These are phyloP conservation scores for Naumovozyma baii DNA, from an alignment of 805 yeast species.

Conservation along the genomic window DNA sequence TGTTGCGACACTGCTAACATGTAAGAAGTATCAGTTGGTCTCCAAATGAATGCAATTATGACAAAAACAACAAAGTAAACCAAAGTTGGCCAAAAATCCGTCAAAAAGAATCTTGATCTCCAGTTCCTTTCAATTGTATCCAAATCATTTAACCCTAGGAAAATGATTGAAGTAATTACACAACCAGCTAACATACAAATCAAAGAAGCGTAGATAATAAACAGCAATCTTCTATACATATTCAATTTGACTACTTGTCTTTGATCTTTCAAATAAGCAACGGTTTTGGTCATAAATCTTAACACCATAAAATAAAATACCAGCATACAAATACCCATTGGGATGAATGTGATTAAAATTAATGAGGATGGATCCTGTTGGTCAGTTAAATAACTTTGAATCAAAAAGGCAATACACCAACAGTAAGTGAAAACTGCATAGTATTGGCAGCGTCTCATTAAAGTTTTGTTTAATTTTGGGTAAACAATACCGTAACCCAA, in stretches of 20 bases:
- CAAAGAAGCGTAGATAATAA: conserved; percentile 64
- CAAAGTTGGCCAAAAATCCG: conserved; percentile 92
- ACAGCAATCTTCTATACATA: conserved; percentile 73
- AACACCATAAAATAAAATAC: conserved; percentile 68
- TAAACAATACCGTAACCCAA: conserved; percentile 92
- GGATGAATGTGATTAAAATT: conserved; percentile 54
- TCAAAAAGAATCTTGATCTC: conserved; percentile 80
- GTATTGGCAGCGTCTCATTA: conserved; percentile 62
- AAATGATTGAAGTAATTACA: conserved; percentile 56
- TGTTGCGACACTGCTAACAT: conserved; percentile 92
- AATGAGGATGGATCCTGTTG: conserved; percentile 42
- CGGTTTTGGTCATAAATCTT: conserved; percentile 64
- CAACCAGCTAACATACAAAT: conserved; percentile 63
- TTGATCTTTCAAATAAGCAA: conserved; percentile 63
- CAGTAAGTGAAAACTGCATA: conserved; percentile 50
- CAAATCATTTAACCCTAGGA: conserved; percentile 62
- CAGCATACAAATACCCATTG: conserved; percentile 60
- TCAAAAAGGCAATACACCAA: conserved; percentile 43
- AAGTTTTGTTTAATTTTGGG: conserved; percentile 66
- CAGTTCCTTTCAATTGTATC: conserved; percentile 80
- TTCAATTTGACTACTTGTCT: conserved; percentile 84
- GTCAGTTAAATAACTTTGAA: conserved; percentile 43
- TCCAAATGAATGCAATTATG: conserved; percentile 84
- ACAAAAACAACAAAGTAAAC: conserved; percentile 78
- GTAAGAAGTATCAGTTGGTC: conserved; percentile 93